A percentile compares a stretch with the other conserved stretches of the same genome.
Evolutionary conservation across 768 basidiomycete species (phyloP).

Genomic region (Russula sp.): DNA sequence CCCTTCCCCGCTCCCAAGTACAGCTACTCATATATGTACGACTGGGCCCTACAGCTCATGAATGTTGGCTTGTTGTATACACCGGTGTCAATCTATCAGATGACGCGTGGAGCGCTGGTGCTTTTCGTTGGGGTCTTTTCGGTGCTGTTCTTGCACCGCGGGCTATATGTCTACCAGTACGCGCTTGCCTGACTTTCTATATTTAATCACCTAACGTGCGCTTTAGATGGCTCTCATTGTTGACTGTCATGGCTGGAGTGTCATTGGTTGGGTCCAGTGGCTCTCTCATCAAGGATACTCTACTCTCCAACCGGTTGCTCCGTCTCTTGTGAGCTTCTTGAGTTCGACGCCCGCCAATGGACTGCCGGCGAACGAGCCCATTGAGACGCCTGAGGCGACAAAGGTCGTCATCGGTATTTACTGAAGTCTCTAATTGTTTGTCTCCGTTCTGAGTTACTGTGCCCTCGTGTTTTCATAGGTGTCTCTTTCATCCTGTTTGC

Average conservation of each 20-base stretch:
- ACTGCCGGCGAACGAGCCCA: constrained; percentile 38
- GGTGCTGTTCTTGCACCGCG: constrained; percentile 84
- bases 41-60: constrained; percentile 54
- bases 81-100: constrained; percentile 96
- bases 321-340: constrained; percentile 29
- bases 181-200: constrained; percentile 8
- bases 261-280: constrained; percentile 84
- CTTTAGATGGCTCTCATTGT: constrained; percentile 79
- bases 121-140: constrained; percentile 90
- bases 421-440: constrained; percentile 23
- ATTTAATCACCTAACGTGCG: constrained; percentile 16
- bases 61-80: constrained; percentile 94
- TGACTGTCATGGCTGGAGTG: constrained; percentile 84
- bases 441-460: constrained; percentile 24
- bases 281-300: constrained; percentile 73
- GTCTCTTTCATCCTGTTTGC: constrained; percentile 91
- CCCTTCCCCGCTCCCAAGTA: background rate
- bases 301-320: constrained; percentile 31
- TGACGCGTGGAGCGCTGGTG: constrained; percentile 90
- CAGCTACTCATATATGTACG: constrained; percentile 3
- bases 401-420: constrained; percentile 66
- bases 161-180: constrained; percentile 84
- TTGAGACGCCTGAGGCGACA: constrained; percentile 56
- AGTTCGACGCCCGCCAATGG: constrained; percentile 26
- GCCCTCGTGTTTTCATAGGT: constrained; percentile 41